Percentiles rank a stretch among this genome's conserved stretches.
These are phyloP conservation scores for Lactifluus pinguis DNA, from an alignment of 768 basidiomycete genomes.

Conservation along the genomic window DNA sequence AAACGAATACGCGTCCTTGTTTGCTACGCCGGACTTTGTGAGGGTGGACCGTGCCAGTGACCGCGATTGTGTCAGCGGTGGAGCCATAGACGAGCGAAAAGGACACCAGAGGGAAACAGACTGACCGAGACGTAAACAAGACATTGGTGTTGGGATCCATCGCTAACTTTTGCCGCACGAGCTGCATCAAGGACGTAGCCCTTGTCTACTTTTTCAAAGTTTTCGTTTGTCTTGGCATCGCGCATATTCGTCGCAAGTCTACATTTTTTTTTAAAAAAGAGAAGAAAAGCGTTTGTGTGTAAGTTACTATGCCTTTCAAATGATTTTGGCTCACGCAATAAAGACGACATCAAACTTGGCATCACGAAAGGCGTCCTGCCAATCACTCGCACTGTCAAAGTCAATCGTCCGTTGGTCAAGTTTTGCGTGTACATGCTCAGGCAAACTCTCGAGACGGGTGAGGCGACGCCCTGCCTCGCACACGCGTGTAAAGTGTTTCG, in stretches of 20 bases:
- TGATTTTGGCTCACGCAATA: constrained; percentile 42
- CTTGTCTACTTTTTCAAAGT: constrained; percentile 68
- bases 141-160: constrained; percentile 40
- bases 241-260: constrained; percentile 59
- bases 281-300: neutral
- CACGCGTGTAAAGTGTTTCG: constrained; percentile 45
- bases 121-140: constrained; percentile 63
- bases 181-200: constrained; percentile 55
- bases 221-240: constrained; percentile 36
- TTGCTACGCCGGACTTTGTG: constrained; percentile 30
- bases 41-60: constrained; percentile 22
- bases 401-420: constrained; percentile 59
- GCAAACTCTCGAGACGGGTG: constrained; percentile 36
- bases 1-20: constrained; percentile 40
- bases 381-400: constrained; percentile 51
- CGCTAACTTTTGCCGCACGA: constrained; percentile 56
- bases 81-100: neutral
- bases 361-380: constrained; percentile 35
- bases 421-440: constrained; percentile 39
- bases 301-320: neutral
- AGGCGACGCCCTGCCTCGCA: constrained; percentile 62
- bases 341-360: constrained; percentile 67
- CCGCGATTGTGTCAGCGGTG: constrained; percentile 23
- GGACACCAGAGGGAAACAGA: neutral
- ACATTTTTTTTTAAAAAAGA: neutral